Percentiles rank a stretch among this genome's conserved stretches.
phyloP scores from a whole-genome alignment of 805 yeast species.

The Kregervanrija fluxuum region DNA sequence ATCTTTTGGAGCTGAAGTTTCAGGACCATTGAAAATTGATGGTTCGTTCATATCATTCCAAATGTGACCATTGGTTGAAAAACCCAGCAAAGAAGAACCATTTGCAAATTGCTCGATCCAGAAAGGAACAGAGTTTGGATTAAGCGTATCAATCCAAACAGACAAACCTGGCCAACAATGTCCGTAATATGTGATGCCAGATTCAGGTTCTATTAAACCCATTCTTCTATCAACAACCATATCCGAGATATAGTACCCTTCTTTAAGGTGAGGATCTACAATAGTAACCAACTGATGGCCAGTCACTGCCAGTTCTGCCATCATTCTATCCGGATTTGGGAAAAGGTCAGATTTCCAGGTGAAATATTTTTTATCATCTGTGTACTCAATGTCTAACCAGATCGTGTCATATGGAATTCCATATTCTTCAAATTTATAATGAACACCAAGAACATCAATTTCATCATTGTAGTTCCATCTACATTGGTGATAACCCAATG shows the following conservation, averaged over 20 bases:
- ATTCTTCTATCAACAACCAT: conserved; percentile 41
- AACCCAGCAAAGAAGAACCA: conserved; percentile 38
- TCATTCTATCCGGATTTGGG: conserved; percentile 68
- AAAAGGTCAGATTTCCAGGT: conserved; percentile 79
- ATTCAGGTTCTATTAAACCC: conserved; percentile 36
- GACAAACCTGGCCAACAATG: conserved; percentile 99
- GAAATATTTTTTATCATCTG: conserved; percentile 80
- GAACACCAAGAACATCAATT: conserved; percentile 71
- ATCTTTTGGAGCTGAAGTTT: conserved; percentile 83
- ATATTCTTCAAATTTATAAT: conserved; percentile 59
- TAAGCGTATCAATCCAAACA: conserved; percentile 83
- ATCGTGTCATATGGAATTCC: conserved; percentile 83
- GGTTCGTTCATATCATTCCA: conserved; percentile 99
- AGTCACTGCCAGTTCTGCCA: conserved; percentile 54
- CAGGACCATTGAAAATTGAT: conserved; percentile 91
- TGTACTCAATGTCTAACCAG: conserved; percentile 93
- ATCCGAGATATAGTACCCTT: conserved; percentile 59
- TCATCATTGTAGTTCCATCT: conserved; percentile 96
- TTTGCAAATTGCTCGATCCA: conserved; percentile 52
- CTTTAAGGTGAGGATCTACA: conserved; percentile 87
- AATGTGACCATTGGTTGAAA: conserved; percentile 60
- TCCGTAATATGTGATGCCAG: conserved; percentile 50
- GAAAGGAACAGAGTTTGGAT: conserved; percentile 48
- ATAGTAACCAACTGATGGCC: conserved; percentile 79
- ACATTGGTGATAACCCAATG: conserved; percentile 92